Conservation (phyloP, 768 basidiomycete species). For the Steccherinum ochraceum region DNA sequence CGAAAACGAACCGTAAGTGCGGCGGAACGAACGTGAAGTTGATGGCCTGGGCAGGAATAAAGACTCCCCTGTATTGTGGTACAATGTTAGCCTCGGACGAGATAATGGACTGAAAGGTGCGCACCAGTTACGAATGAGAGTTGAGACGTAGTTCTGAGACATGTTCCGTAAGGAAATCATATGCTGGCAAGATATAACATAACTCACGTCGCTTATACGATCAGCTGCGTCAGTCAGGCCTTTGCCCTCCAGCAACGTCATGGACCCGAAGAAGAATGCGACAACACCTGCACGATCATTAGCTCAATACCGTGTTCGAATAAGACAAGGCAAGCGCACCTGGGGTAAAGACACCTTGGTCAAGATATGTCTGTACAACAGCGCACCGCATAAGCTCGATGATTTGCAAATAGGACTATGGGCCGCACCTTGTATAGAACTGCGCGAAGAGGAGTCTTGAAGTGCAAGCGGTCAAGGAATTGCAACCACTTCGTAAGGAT, state of each 20-base stretch:
- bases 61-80: conserved; percentile 52
- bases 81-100: background rate
- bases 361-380: conserved; percentile 62
- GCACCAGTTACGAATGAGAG: conserved; percentile 72
- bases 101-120: conserved; percentile 11
- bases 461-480: conserved; percentile 64
- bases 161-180: background rate
- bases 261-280: conserved; percentile 61
- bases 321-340: conserved; percentile 27
- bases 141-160: conserved; percentile 59
- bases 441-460: conserved; percentile 51
- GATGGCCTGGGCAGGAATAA: conserved; percentile 69
- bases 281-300: conserved; percentile 29
- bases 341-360: conserved; percentile 76
- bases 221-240: conserved; percentile 42
- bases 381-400: background rate
- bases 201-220: conserved; percentile 33
- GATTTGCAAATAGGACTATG: background rate
- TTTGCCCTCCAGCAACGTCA: conserved; percentile 79
- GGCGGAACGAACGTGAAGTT: conserved; percentile 76
- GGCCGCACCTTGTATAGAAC: conserved; percentile 54
- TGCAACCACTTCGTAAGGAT: conserved; percentile 79
- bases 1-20: conserved; percentile 68
- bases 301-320: too few species aligned
- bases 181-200: background rate